A percentile compares a stretch with the other conserved stretches of the same genome.
Evolutionary conservation across 2,329 filamentous ascomycete genomes (phyloP).

Genomic region (Alternaria sp.): DNA sequence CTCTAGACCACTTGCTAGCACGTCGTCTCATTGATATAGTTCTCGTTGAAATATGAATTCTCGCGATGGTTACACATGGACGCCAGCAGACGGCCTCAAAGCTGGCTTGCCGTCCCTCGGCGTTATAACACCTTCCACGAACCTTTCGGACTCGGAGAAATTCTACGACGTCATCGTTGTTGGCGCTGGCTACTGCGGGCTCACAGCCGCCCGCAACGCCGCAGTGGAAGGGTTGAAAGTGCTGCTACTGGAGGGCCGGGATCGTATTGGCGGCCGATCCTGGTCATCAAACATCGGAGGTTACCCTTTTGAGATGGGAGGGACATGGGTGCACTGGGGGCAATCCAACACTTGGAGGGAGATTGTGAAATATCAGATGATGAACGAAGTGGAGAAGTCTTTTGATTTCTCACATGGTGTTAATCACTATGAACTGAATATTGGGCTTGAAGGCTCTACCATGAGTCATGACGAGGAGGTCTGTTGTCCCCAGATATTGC

Average conservation of each 20-base stretch:
- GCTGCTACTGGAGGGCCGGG: slow-evolving; percentile 51
- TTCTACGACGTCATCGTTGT: slow-evolving; percentile 36
- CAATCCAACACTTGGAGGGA: slow-evolving; percentile 47
- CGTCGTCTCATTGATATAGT: no score
- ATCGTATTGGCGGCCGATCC: slow-evolving; percentile 56
- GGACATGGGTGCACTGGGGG: slow-evolving; percentile 52
- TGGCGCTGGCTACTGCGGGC: slow-evolving; percentile 36
- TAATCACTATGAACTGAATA: slow-evolving; percentile 55
- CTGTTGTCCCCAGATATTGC: no score
- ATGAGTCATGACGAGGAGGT: slow-evolving; percentile 57
- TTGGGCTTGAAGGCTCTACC: slow-evolving; percentile 34
- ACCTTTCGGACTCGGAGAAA: slow-evolving; percentile 20
- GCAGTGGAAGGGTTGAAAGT: slow-evolving; percentile 34
- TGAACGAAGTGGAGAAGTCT: slow-evolving; percentile 32
- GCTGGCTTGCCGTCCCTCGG: slow-evolving; percentile 32
- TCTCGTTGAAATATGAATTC: slow-evolving; percentile 19
- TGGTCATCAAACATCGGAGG: slow-evolving; percentile 52
- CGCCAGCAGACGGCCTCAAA: slow-evolving; percentile 24
- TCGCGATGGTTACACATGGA: slow-evolving; percentile 36
- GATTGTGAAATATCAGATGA: slow-evolving; percentile 58
- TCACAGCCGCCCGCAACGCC: slow-evolving; percentile 37
- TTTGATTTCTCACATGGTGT: slow-evolving; percentile 55
- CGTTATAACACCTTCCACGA: slow-evolving; percentile 25
- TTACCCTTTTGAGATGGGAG: slow-evolving; percentile 54
- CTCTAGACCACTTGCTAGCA: no score